Percentiles rank a stretch among this genome's conserved stretches.
Evolutionary conservation across 1,284 basidiomycete genomes (phyloP).

Genomic region (Erythrobasidium hasegawianum): DNA sequence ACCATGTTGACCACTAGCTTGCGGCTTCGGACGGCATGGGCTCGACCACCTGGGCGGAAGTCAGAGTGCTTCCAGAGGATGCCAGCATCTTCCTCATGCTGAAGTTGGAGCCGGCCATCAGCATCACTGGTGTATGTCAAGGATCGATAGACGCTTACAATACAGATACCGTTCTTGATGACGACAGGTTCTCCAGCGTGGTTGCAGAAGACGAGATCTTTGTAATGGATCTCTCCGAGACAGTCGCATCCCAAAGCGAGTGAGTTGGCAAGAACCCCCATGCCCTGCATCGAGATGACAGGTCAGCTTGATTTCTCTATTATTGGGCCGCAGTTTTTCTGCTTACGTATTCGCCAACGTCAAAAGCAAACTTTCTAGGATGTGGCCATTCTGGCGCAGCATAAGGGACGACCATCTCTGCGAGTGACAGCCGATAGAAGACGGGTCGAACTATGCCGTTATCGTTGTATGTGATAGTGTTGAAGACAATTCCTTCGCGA

Average conservation of each 20-base stretch:
- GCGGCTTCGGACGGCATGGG: constrained; percentile 71
- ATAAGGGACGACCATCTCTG: constrained; percentile 58
- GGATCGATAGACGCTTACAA: no score
- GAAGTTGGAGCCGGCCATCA: no score
- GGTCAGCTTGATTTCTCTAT: no score
- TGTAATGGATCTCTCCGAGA: constrained; percentile 69
- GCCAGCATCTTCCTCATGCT: constrained; percentile 79
- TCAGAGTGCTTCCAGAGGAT: constrained; percentile 78
- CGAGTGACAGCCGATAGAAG: constrained; percentile 72
- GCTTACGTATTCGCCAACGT: constrained; percentile 50
- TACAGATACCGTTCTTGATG: constrained; percentile 82
- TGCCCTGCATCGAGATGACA: constrained; percentile 70
- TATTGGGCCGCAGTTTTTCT: no score
- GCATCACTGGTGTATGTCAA: no score
- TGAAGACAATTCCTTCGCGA: constrained; percentile 33
- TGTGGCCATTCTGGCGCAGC: constrained; percentile 58
- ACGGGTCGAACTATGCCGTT: constrained; percentile 66
- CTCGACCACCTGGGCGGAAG: constrained; percentile 69
- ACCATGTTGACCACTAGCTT: constrained; percentile 78
- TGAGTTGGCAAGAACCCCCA: constrained; percentile 82
- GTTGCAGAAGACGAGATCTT: constrained; percentile 57
- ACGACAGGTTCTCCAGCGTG: constrained; percentile 65
- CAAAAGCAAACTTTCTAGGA: constrained; percentile 69
- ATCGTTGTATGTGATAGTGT: constrained; percentile 70
- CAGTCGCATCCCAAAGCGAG: constrained; percentile 79